Evolutionary conservation across 192 early-diverging fungal species (phyloP).

Genomic region (Pilobolus umbonatus): DNA sequence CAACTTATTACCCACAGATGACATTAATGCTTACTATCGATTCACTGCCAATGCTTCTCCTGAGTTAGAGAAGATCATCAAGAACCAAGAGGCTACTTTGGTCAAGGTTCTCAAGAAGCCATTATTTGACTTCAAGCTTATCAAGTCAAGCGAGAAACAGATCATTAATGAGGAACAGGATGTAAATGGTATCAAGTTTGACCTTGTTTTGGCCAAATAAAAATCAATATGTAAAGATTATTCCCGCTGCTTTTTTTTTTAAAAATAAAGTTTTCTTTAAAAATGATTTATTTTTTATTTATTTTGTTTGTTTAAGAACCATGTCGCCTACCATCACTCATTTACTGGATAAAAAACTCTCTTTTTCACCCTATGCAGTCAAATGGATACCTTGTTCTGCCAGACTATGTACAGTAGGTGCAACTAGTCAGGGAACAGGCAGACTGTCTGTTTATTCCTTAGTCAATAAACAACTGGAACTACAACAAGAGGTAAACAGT

Average conservation of each 20-base stretch:
- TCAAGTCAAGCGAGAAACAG: constrained; percentile 45
- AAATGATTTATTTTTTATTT: neutral
- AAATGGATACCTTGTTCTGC: constrained; percentile 65
- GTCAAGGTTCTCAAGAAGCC: constrained; percentile 69
- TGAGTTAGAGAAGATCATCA: constrained; percentile 66
- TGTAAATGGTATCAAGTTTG: constrained; percentile 73
- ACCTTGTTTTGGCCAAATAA: constrained; percentile 57
- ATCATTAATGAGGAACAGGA: constrained; percentile 86
- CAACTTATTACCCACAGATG: constrained; percentile 80
- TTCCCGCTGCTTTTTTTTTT: neutral
- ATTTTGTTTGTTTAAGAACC: neutral
- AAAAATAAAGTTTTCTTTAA: constrained; percentile 1
- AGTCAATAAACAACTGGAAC: constrained; percentile 40
- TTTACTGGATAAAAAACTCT: constrained; percentile 27
- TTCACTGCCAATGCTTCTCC: constrained; percentile 66
- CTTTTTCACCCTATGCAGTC: constrained; percentile 53
- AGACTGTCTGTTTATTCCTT: constrained; percentile 55
- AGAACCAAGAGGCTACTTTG: constrained; percentile 68
- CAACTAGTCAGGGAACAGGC: constrained; percentile 53
- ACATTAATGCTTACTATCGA: constrained; percentile 79
- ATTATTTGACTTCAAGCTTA: constrained; percentile 36
- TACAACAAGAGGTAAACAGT: constrained; percentile 37
- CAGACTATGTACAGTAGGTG: constrained; percentile 59
- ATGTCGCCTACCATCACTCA: constrained; percentile 1
- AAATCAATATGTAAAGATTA: neutral